Evolutionary conservation across 2,329 filamentous ascomycete genomes (phyloP).

Genomic region (Penicillium fuscoglaucum): DNA sequence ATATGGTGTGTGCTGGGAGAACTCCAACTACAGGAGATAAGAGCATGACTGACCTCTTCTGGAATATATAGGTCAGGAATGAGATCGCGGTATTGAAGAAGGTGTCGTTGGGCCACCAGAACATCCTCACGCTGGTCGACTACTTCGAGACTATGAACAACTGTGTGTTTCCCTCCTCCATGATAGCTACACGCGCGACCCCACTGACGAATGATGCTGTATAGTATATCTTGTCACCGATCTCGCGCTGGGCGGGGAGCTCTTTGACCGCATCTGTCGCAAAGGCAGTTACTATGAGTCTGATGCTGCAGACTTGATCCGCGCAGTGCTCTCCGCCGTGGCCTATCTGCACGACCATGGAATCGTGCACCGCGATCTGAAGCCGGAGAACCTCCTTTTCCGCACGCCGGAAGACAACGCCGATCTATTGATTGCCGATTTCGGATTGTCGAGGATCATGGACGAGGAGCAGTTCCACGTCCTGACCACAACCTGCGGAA

Average conservation of each 20-base stretch:
- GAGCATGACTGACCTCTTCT: constrained; percentile 10
- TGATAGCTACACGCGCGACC: background rate
- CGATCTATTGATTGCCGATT: constrained; percentile 94
- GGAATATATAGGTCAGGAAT: constrained; percentile 72
- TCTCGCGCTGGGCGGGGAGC: constrained; percentile 89
- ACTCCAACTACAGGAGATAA: background rate
- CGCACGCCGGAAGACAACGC: constrained; percentile 97
- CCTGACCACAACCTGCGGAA: constrained; percentile 94
- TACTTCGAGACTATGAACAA: constrained; percentile 99
- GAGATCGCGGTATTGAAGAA: constrained; percentile 96
- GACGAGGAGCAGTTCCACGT: constrained; percentile 99
- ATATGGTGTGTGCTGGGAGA: constrained; percentile 70
- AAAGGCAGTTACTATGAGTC: constrained; percentile 99
- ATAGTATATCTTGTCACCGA: constrained; percentile 93
- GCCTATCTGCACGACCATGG: constrained; percentile 98
- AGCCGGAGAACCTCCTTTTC: constrained; percentile 96
- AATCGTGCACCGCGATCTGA: constrained; percentile 96
- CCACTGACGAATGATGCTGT: constrained; percentile 18
- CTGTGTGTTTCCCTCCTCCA: constrained; percentile 50
- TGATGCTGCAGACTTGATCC: constrained; percentile 91
- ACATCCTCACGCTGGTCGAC: constrained; percentile 95
- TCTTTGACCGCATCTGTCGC: constrained; percentile 97
- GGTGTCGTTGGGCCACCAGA: constrained; percentile 98
- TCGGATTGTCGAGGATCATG: constrained; percentile 95
- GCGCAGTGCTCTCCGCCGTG: constrained; percentile 92